These are phyloP conservation scores for Eimeria brunetti DNA, from an alignment of 169 alveolate genomes.

Conservation along the genomic window DNA sequence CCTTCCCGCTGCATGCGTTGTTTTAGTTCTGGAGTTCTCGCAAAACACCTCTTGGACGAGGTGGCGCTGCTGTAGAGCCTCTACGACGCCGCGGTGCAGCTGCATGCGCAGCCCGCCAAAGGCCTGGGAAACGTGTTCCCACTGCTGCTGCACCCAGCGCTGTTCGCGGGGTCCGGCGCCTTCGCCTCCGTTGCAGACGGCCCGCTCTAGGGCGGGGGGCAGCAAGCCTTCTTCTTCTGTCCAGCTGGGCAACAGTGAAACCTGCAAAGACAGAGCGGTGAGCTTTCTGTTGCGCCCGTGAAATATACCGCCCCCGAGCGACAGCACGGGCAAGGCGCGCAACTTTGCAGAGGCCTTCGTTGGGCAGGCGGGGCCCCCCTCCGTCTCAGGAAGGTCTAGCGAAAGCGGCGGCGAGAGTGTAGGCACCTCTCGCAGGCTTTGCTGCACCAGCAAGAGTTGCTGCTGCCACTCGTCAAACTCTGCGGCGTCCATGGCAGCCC, in stretches of 20 bases:
- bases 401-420: conserved; percentile 10
- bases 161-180: conserved; percentile 42
- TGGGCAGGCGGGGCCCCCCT: background rate
- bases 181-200: conserved; percentile 54
- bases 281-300: conserved; percentile 42
- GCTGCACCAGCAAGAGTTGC: conserved; percentile 60
- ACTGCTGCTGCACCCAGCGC: conserved; percentile 46
- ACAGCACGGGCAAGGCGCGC: conserved; percentile 50
- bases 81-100: conserved; percentile 57
- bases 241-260: conserved; percentile 54
- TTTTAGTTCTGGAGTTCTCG: conserved; percentile 43
- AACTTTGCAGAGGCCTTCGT: background rate
- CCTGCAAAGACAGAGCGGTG: conserved; percentile 38
- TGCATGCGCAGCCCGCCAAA: conserved; percentile 9
- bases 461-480: conserved; percentile 75
- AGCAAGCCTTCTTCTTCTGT: conserved; percentile 50
- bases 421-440: conserved; percentile 1
- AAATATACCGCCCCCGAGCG: conserved; percentile 73
- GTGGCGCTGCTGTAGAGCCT: conserved; percentile 45
- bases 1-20: conserved; percentile 63
- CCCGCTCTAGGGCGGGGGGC: conserved; percentile 51
- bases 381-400: background rate
- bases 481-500: conserved; percentile 56
- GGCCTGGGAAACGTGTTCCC: conserved; percentile 50
- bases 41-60: conserved; percentile 10